Percentiles rank a stretch among this genome's conserved stretches.
Conservation (phyloP, 2,329 filamentous ascomycete genomes). For the Verticillium tricorpus region DNA sequence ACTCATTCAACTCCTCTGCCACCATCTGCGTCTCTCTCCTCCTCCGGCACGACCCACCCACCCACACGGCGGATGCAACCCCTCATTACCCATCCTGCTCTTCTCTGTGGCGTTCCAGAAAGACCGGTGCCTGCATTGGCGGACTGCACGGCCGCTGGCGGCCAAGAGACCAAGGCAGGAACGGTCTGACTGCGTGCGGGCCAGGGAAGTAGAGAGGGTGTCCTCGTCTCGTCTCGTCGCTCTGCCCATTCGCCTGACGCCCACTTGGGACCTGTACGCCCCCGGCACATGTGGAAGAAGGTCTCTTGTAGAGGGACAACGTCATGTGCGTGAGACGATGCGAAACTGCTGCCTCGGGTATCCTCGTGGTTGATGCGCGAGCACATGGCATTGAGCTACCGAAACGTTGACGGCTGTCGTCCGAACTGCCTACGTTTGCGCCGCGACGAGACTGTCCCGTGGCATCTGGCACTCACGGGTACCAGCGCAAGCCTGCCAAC, state of each 20-base stretch:
- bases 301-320: neutral
- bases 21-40: neutral
- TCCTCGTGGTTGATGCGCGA: neutral
- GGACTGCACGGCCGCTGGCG: neutral
- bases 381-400: neutral
- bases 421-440: neutral
- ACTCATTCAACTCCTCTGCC: neutral
- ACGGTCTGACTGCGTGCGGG: neutral
- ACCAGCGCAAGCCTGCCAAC: too few species aligned
- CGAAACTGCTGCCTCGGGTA: neutral
- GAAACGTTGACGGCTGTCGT: neutral
- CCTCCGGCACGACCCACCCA: neutral
- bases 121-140: neutral
- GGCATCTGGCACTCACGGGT: too few species aligned
- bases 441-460: neutral
- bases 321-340: neutral
- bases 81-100: neutral
- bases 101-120: neutral
- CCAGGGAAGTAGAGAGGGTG: neutral
- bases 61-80: neutral
- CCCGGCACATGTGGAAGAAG: neutral
- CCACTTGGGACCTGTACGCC: neutral
- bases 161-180: neutral
- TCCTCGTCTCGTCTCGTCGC: neutral
- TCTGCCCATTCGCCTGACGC: neutral